phyloP scores from a whole-genome alignment of 768 basidiomycete genomes.

The Coprinellus aureogranulatus region DNA sequence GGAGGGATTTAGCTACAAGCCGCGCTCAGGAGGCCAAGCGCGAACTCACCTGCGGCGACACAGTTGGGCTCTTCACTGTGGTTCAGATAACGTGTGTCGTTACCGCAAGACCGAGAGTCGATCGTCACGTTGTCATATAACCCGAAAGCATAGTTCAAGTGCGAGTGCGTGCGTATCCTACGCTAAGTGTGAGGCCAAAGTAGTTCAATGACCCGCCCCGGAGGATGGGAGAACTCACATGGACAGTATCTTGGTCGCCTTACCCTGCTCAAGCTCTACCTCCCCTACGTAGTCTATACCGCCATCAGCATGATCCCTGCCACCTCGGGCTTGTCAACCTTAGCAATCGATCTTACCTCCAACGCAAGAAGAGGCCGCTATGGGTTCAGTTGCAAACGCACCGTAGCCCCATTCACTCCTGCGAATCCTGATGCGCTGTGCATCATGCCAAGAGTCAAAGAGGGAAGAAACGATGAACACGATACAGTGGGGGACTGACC shows the following conservation, averaged over 20 bases:
- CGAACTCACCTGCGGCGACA: conserved; percentile 3
- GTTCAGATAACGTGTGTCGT: conserved; percentile 68
- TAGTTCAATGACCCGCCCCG: no score
- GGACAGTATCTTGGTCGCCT: no score
- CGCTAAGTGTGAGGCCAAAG: conserved; percentile 17
- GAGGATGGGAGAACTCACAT: no score
- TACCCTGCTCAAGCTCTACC: no score
- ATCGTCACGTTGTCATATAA: conserved; percentile 46
- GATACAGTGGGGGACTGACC: no score
- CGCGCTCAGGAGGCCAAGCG: no score
- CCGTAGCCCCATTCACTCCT: conserved; percentile 53
- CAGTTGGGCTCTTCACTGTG: conserved; percentile 33
- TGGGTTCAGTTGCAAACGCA: conserved; percentile 44
- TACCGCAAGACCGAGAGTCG: conserved; percentile 59
- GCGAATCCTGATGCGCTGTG: conserved; percentile 33
- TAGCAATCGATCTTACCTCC: conserved; percentile 18
- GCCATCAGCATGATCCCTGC: no score
- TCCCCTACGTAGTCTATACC: conserved; percentile 73
- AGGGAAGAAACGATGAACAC: no score
- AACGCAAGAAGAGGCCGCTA: no score
- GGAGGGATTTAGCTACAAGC: no score
- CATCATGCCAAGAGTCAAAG: no score
- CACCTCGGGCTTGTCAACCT: no score
- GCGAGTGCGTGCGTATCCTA: conserved; percentile 42
- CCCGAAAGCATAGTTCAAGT: conserved; percentile 62